Conservation (phyloP, 306 rosid genomes). For the Erythrophleum fordii region DNA sequence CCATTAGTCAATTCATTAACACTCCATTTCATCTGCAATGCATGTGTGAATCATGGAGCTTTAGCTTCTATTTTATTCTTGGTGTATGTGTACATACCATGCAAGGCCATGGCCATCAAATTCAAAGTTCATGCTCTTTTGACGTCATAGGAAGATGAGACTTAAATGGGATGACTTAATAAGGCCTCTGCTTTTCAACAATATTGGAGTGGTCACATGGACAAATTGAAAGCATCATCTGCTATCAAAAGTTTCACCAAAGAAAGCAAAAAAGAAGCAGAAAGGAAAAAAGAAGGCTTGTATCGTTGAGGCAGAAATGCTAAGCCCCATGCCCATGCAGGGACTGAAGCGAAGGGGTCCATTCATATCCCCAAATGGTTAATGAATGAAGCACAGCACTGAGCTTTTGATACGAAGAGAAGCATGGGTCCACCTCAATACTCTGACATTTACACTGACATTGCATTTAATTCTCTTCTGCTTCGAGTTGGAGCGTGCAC, state of each 20-base stretch:
- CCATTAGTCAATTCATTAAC: background rate
- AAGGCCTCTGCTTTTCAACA: conserved; percentile 3
- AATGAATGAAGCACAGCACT: conserved; percentile 29
- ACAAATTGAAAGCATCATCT: conserved; percentile 39
- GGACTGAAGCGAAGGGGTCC: background rate
- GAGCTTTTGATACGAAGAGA: conserved; percentile 31
- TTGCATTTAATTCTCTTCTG: conserved; percentile 46
- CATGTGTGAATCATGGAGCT: background rate
- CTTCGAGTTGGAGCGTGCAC: conserved; percentile 42
- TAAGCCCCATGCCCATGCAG: conserved; percentile 37
- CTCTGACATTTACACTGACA: conserved; percentile 37
- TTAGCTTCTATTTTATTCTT: background rate
- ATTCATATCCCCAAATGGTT: background rate
- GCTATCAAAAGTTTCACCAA: conserved; percentile 29
- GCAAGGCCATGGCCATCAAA: conserved; percentile 14
- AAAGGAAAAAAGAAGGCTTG: conserved; percentile 26
- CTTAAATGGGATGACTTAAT: conserved; percentile 32
- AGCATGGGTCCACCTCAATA: conserved; percentile 42
- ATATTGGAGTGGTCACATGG: conserved; percentile 2
- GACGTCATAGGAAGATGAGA: conserved; percentile 46
- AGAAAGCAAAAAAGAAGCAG: conserved; percentile 27
- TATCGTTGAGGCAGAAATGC: conserved; percentile 39
- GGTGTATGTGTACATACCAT: background rate
- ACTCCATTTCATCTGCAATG: background rate
- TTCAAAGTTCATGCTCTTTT: conserved; percentile 37